Evolutionary conservation across 2,329 filamentous ascomycete genomes (phyloP), one percentile per base, ranked within the genome.

Genomic region (Magnaporthiopsis rhizophila): DNA sequence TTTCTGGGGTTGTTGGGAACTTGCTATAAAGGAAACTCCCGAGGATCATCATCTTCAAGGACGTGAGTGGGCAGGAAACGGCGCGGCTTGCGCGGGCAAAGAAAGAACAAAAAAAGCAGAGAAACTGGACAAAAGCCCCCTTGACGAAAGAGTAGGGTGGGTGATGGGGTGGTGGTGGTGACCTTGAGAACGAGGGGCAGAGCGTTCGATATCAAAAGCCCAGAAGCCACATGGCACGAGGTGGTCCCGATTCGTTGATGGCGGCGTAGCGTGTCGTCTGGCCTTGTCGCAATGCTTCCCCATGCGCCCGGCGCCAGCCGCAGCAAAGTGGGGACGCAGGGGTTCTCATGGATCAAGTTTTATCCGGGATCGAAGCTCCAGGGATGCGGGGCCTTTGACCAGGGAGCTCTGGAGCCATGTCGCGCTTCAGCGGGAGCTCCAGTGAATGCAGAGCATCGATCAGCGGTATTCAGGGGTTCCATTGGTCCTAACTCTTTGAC

Each of bases 21-120:
- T 13, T 62, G 74, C 73, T 68, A 61, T 75, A 75, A 45, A 75
- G 66, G 34, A 75, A 70, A 28, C 71, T 71, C 57, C 73, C 73
- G n/a, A 75, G 67, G 63, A 74, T 68, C 36, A 68, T 68, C 72
- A 73, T 73, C 65, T 67, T 72, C 64, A 12, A 61, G 61, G 58
- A 28, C 34, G n/a, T n/a, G 59, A 21, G 8, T n/a, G 6, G n/a
- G 45, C 45, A 8, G 45, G 12, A 53, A 53, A 21, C 21, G 61
- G 61, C 38, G 61, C 61, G 36, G 12, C 38, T 45, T 32, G 38
- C 38, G 61, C 28, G 11, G 26, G 18, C 21, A 56, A 32, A n/a
- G 13, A 62, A 1, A 30, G 30, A 32, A 11, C 34, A 36, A 30
- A 58, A 53, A 4, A 53, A 21, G 21, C 11, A 21, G n/a, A 7